Evolutionary conservation across 2,329 filamentous ascomycete genomes (phyloP), one percentile per base, ranked within the genome.

Genomic region (Sodiomyces alkalinus): DNA sequence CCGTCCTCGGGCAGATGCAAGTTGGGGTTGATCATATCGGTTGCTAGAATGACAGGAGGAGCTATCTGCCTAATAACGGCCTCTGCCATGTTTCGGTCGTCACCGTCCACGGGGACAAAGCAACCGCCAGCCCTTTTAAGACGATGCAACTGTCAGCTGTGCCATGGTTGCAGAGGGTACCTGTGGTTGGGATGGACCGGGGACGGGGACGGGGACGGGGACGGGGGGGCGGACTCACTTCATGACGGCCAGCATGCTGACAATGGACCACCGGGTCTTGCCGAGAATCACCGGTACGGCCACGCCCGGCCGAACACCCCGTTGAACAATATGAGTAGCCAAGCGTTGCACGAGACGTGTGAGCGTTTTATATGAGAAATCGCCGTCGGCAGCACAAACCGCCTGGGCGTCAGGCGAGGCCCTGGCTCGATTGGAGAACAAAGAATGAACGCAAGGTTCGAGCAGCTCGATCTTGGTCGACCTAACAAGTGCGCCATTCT

Each of bases 171-270:
- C n/a, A n/a, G n/a, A n/a, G n/a, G n/a, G n/a, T n/a, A n/a, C n/a
- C n/a, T n/a, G n/a, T n/a, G n/a, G n/a, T n/a, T n/a, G n/a, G n/a
- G n/a, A n/a, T n/a, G n/a, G n/a, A n/a, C n/a, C n/a, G n/a, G n/a
- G n/a, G n/a, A n/a, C n/a, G n/a, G n/a, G n/a, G n/a, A n/a, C n/a
- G n/a, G n/a, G n/a, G n/a, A n/a, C n/a, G n/a, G n/a, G n/a, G n/a
- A n/a, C n/a, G n/a, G n/a, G 4, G 56, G 61, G 30, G 52, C 53
- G n/a, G 7, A 72, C 73, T 31, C 62, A 59, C 49, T 80, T 77
- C 23, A 82, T 52, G 2, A 75, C 62, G 0, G 77, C 76, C 13
- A 86, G 57, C 34, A 86, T 74, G 6, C 74, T 64, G 21, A 82
- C 54, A 26, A 82, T 76, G 0, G 80, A 61, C 45, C 77, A 66